A percentile compares a stretch with the other conserved stretches of the same genome.
Evolutionary conservation across 1,139 yeast species (phyloP).

Genomic region (Candida sp.): DNA sequence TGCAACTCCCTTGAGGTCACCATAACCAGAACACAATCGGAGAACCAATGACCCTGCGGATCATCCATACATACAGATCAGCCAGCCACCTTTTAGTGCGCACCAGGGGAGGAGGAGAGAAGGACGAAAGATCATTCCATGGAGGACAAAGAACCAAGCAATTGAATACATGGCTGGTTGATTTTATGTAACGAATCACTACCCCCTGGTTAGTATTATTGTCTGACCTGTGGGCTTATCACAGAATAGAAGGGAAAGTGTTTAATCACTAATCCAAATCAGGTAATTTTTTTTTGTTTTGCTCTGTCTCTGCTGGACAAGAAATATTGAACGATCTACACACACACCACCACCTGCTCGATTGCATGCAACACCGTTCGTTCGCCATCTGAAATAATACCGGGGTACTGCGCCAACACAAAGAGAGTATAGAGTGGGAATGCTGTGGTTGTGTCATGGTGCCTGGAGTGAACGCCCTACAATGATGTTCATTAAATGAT

Average conservation of each 20-base stretch:
- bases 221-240: not conserved
- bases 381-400: too few relatives aligned
- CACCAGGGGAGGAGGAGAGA: too few relatives aligned
- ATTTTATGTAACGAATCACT: not conserved
- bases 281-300: not conserved
- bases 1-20: too few relatives aligned
- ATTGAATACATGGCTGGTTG: slow-evolving; percentile 2
- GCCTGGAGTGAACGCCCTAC: not conserved
- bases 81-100: too few relatives aligned
- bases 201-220: not conserved
- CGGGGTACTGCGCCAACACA: not conserved
- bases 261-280: slow-evolving; percentile 7
- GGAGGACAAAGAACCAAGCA: not conserved
- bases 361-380: too few relatives aligned
- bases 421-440: not conserved
- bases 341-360: too few relatives aligned
- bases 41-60: too few relatives aligned
- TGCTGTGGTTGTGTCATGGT: not conserved
- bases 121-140: too few relatives aligned
- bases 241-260: not conserved
- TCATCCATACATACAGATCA: too few relatives aligned
- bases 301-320: not conserved
- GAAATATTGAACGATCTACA: not conserved
- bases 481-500: not conserved
- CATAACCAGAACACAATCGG: too few relatives aligned